A percentile compares a stretch with the other conserved stretches of the same genome.
phyloP scores from a whole-genome alignment of 2,329 filamentous ascomycete species.

The Paradendryphiella salina region DNA sequence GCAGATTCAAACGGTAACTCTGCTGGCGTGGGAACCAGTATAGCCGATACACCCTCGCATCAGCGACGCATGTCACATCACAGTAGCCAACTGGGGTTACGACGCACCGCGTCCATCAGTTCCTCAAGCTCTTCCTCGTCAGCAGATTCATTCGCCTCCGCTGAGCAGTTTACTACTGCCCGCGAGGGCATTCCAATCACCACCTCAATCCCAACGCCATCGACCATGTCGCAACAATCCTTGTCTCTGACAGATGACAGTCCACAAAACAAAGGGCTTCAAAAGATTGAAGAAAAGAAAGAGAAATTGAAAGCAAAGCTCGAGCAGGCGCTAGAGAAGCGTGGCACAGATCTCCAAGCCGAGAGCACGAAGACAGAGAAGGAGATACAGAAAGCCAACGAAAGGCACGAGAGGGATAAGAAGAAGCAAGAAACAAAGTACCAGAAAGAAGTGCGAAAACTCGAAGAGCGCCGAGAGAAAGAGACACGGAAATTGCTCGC shows the following conservation, averaged over 20 bases:
- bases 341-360: constrained; percentile 41
- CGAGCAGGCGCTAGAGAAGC: constrained; percentile 59
- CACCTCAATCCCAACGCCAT: constrained; percentile 31
- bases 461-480: constrained; percentile 66
- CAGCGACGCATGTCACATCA: constrained; percentile 29
- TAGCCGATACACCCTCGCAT: constrained; percentile 37
- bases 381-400: constrained; percentile 63
- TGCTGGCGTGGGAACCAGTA: constrained; percentile 45
- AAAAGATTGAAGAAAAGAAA: constrained; percentile 64
- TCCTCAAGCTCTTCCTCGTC: constrained; percentile 32
- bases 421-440: constrained; percentile 50
- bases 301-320: constrained; percentile 64
- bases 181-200: constrained; percentile 35
- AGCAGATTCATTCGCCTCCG: constrained; percentile 48
- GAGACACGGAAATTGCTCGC: constrained; percentile 68
- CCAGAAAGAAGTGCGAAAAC: constrained; percentile 58
- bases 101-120: constrained; percentile 33
- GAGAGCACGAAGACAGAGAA: constrained; percentile 48
- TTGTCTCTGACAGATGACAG: constrained; percentile 21
- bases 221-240: constrained; percentile 32
- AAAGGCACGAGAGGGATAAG: constrained; percentile 64
- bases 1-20: constrained; percentile 42
- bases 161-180: constrained; percentile 48
- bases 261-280: constrained; percentile 57
- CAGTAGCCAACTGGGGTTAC: constrained; percentile 11